Conservation (phyloP, 2,329 filamentous ascomycete species). For the Teratosphaeriaceae sp. region DNA sequence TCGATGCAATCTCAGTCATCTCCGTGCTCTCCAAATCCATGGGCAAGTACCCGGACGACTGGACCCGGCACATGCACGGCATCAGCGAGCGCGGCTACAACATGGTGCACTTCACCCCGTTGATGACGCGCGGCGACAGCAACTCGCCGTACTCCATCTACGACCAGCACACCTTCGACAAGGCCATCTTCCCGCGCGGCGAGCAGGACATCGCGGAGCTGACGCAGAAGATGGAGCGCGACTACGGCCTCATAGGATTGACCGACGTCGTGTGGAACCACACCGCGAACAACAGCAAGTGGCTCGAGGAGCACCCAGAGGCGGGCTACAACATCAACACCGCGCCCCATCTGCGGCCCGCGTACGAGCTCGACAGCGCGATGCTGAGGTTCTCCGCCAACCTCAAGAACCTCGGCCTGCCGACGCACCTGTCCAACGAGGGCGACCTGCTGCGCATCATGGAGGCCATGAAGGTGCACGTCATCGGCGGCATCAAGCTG, state of each 20-base stretch:
- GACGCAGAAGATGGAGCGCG: conserved; percentile 72
- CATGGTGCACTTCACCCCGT: conserved; percentile 96
- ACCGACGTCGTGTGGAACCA: conserved; percentile 98
- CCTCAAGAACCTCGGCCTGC: conserved; percentile 62
- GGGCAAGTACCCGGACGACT: conserved; percentile 83
- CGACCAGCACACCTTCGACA: conserved; percentile 85
- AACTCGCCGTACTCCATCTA: conserved; percentile 98
- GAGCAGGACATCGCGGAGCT: conserved; percentile 73
- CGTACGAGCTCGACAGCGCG: conserved; percentile 69
- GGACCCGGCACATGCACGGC: conserved; percentile 80
- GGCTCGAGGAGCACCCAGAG: conserved; percentile 91
- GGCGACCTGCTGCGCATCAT: conserved; percentile 77
- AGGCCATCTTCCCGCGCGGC: conserved; percentile 71
- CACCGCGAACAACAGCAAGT: conserved; percentile 90
- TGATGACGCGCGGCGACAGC: conserved; percentile 80
- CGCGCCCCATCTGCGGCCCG: conserved; percentile 63
- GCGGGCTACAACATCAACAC: conserved; percentile 91
- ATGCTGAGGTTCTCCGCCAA: conserved; percentile 60
- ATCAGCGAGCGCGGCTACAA: conserved; percentile 94
- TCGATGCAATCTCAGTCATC: conserved; percentile 84
- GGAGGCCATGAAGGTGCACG: conserved; percentile 73
- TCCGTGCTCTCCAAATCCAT: conserved; percentile 97
- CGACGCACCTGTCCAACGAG: conserved; percentile 61
- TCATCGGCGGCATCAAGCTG: conserved; percentile 68
- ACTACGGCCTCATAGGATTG: conserved; percentile 77